These are phyloP conservation scores for Wallacemonas collosoma DNA, from an alignment of 208 protist species.

Conservation along the genomic window DNA sequence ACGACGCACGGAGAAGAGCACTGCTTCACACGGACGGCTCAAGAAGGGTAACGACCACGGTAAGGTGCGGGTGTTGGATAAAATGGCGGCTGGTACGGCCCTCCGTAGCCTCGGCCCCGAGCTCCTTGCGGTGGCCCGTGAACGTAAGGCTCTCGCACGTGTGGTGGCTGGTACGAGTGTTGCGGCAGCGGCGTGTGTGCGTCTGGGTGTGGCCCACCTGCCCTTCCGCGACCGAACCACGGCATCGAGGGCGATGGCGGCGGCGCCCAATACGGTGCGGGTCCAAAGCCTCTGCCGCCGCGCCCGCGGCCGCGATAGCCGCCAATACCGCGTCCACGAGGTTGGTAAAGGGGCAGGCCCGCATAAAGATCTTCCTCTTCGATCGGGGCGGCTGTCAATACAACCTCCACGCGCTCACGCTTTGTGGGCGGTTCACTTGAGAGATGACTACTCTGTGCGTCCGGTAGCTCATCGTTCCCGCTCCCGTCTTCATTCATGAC, in stretches of 20 bases:
- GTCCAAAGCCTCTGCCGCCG: conserved; percentile 3
- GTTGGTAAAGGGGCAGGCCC: conserved; percentile 28
- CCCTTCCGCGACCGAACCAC: neutral
- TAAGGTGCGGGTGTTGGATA: conserved; percentile 22
- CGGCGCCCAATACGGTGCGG: conserved; percentile 13
- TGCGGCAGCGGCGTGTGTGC: neutral
- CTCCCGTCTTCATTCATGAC: neutral
- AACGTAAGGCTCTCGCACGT: neutral
- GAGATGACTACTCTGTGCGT: neutral
- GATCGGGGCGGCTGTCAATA: conserved; percentile 34
- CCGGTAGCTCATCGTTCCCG: neutral
- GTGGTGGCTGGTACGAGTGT: neutral
- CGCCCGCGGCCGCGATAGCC: conserved; percentile 28
- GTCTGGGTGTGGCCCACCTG: neutral
- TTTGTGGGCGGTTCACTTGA: conserved; percentile 24
- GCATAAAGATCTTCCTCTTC: conserved; percentile 75
- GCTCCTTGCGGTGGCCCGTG: conserved; percentile 5
- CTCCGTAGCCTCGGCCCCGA: conserved; percentile 23
- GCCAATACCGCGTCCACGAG: conserved; percentile 11
- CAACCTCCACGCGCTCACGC: conserved; percentile 36
- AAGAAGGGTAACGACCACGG: conserved; percentile 28
- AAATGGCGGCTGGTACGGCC: conserved; percentile 13
- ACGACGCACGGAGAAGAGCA: too few species aligned
- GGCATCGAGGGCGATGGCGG: neutral
- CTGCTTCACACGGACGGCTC: neutral